Conservation (phyloP, 768 basidiomycete genomes). For the Panaeolus cyanescens region DNA sequence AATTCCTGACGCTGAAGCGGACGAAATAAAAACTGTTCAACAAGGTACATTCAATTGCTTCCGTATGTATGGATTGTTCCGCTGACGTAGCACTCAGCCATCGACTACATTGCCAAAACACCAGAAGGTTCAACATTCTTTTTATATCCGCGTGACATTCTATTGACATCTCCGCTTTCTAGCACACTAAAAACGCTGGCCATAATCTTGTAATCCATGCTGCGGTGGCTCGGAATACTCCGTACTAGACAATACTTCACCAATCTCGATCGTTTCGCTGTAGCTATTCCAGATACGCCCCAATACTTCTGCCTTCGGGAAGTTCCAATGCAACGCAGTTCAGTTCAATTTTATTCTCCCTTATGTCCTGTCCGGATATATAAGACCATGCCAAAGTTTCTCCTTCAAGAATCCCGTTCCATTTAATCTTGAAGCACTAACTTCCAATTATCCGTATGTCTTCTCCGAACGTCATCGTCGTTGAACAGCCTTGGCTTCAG, state of each 20-base stretch:
- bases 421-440: background rate
- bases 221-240: slow-evolving; percentile 29
- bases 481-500: slow-evolving; percentile 49
- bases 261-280: slow-evolving; percentile 31
- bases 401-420: background rate
- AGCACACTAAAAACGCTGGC: slow-evolving; percentile 50
- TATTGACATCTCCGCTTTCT: slow-evolving; percentile 18
- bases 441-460: background rate
- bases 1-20: slow-evolving; percentile 96
- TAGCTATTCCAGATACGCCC: slow-evolving; percentile 27
- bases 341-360: slow-evolving; percentile 19
- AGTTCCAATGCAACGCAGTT: slow-evolving; percentile 28
- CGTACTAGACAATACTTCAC: slow-evolving; percentile 40
- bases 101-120: slow-evolving; percentile 94
- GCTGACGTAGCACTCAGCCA: slow-evolving; percentile 53
- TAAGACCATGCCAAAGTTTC: slow-evolving; percentile 17
- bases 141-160: slow-evolving; percentile 16
- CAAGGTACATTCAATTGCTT: slow-evolving; percentile 63
- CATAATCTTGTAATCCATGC: slow-evolving; percentile 15
- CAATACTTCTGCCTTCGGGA: slow-evolving; percentile 13
- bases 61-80: slow-evolving; percentile 14
- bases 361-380: slow-evolving; percentile 21
- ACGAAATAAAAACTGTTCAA: slow-evolving; percentile 88
- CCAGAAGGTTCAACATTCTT: slow-evolving; percentile 65
- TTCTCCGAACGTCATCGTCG: slow-evolving; percentile 34